These are phyloP conservation scores for Mycena vitilis DNA, from an alignment of 768 basidiomycete genomes.

Conservation along the genomic window DNA sequence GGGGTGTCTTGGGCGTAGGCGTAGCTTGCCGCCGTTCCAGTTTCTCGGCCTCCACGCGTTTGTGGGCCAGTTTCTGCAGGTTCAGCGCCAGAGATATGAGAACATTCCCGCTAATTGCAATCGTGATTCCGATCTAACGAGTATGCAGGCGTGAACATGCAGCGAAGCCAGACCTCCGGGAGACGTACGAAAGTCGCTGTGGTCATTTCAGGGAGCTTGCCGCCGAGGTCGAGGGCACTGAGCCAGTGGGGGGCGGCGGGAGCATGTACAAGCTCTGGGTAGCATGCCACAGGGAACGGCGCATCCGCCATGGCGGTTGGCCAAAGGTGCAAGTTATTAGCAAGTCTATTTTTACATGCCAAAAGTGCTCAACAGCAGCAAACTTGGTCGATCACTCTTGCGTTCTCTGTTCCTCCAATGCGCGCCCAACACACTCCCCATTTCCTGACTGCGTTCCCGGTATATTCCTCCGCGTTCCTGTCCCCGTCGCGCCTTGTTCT, in stretches of 20 bases:
- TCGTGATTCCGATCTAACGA: constrained; percentile 76
- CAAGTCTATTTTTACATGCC: too few species aligned
- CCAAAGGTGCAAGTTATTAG: too few species aligned
- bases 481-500: constrained; percentile 78
- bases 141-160: constrained; percentile 51
- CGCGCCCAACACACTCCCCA: constrained; percentile 85
- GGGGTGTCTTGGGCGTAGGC: constrained; percentile 16
- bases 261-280: constrained; percentile 16
- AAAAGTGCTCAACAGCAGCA: too few species aligned
- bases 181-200: constrained; percentile 29
- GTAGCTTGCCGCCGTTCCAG: constrained; percentile 10
- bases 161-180: neutral
- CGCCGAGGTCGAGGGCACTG: constrained; percentile 18
- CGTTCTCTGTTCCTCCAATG: constrained; percentile 54
- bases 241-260: neutral
- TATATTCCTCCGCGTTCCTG: constrained; percentile 88
- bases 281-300: constrained; percentile 16
- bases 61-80: constrained; percentile 92
- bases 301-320: neutral
- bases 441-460: constrained; percentile 84
- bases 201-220: constrained; percentile 32
- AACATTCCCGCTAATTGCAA: constrained; percentile 87
- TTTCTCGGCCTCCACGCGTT: constrained; percentile 63
- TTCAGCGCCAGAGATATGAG: constrained; percentile 93
- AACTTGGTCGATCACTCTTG: too few species aligned